Evolutionary conservation across 2,329 filamentous ascomycete species (phyloP).

Genomic region (Colletotrichum sp.): DNA sequence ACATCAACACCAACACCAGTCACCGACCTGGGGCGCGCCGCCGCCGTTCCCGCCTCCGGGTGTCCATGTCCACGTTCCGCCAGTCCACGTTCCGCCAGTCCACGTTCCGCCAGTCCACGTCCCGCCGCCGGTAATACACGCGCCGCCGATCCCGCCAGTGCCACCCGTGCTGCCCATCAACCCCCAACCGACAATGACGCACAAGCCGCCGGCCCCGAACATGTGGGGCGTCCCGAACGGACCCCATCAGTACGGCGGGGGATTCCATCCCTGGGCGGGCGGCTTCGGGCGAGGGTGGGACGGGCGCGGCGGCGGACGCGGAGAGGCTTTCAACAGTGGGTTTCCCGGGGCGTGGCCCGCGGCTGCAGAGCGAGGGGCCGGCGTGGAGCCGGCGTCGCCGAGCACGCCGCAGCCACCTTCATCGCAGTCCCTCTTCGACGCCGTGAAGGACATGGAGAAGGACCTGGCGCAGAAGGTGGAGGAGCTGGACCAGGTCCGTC

Average conservation of each 20-base stretch:
- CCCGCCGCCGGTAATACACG: neutral
- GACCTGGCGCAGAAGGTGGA: conserved; percentile 12
- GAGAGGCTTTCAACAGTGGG: neutral
- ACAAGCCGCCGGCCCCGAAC: neutral
- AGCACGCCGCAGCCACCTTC: neutral
- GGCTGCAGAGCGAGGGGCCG: neutral
- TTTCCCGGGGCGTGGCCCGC: conserved; percentile 1
- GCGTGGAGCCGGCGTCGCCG: neutral
- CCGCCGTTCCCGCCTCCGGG: neutral
- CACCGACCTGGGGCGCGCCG: neutral
- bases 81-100: neutral
- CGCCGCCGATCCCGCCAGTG: neutral
- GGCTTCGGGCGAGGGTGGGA: conserved; percentile 10
- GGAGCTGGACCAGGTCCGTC: conserved; percentile 11
- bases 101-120: neutral
- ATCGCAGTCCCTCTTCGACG: conserved; percentile 8
- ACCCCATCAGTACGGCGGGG: neutral
- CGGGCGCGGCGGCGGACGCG: neutral
- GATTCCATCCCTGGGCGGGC: neutral
- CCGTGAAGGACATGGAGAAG: neutral
- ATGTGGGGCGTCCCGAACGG: neutral
- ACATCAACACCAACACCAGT: neutral
- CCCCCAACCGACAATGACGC: neutral
- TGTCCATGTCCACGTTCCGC: neutral
- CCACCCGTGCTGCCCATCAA: neutral